Base-by-base conservation (phyloP, 2,329 filamentous ascomycete genomes). In the Thielaviopsis euricoi region DNA sequence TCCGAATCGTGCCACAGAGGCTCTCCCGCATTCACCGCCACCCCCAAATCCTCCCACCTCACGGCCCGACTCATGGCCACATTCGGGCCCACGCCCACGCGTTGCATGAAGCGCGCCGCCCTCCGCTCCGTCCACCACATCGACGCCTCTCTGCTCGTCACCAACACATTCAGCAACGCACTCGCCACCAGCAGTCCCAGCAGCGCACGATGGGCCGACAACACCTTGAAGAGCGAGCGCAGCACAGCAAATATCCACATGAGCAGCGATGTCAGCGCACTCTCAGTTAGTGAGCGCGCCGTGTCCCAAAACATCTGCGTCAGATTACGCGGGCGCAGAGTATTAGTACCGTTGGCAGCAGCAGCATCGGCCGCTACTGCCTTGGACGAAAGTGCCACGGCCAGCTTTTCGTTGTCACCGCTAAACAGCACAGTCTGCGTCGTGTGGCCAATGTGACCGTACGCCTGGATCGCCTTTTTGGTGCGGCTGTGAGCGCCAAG, bases 41-140 rank as follows among this genome's bases (percentile, higher is more conserved):
- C 80, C 60, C 89, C 83, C 54, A 97, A 74, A 68, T 97, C 91
- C 55, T 76, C 77, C 58, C 96, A 71, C 67, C 93, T 95, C 25
- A 98, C 81, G 9, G 87, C 82, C 68, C 85, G 89, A 70, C 85
- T 87, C 87, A 96, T 91, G 62, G 85, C 79, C 21, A 77, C 70
- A 63, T 94, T 86, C 7, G 90, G 88, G 2, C 80, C 78, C 7
- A 97, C 82, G 10, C 91, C 91, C 15, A 97, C 72, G 13, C 83
- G 77, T 37, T 75, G 74, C 89, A 98, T 93, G 68, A 91, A 95
- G 48, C 77, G 83, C 17, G 78, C 79, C 1, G 90, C 89, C 60
- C 81, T 84, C 59, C 89, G 81, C 71, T 97, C 91, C 52, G 80
- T 77, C 86, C 87, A 95, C 89, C 89, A 97, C 1, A 79, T 75